Evolutionary conservation across 192 early-diverging fungal genomes (phyloP).

Genomic region (Podila minutissima): DNA sequence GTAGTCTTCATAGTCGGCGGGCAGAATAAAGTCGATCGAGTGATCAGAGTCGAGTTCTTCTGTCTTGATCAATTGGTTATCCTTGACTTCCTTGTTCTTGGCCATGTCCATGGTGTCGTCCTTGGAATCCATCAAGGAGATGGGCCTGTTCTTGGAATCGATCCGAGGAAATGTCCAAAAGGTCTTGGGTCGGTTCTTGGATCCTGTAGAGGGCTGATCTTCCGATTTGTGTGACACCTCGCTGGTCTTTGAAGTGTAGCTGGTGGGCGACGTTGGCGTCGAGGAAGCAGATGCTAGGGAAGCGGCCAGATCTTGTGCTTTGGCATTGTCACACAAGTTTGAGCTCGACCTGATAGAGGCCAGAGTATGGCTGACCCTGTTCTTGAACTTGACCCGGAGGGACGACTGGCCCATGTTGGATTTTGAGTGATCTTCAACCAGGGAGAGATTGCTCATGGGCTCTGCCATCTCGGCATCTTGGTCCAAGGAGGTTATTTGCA

Average conservation of each 20-base stretch:
- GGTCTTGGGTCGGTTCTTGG: conserved; percentile 23
- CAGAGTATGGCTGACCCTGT: conserved; percentile 28
- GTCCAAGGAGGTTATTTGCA: not conserved
- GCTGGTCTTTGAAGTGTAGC: not conserved
- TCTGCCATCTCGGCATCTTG: not conserved
- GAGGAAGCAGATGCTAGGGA: not conserved
- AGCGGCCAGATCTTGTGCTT: not conserved
- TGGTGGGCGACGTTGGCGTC: not conserved
- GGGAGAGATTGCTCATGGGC: not conserved
- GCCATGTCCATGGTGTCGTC: not conserved
- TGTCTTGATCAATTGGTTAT: conserved; percentile 1
- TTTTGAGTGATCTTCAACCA: not conserved
- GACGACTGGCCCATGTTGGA: conserved; percentile 11
- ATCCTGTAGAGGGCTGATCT: conserved; percentile 1
- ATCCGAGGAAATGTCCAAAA: conserved; percentile 42
- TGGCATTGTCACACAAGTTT: conserved; percentile 32
- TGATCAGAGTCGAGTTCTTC: conserved; percentile 30
- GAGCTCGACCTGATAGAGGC: conserved; percentile 35
- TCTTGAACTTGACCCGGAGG: conserved; percentile 30
- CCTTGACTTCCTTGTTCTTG: not conserved
- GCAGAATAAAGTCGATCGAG: conserved; percentile 36
- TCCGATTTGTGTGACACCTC: not conserved
- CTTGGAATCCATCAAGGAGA: not conserved
- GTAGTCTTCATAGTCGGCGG: conserved; percentile 37
- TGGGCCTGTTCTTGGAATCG: conserved; percentile 11